phyloP scores from a whole-genome alignment of 768 basidiomycete genomes.

The Amyloporia xantha region DNA sequence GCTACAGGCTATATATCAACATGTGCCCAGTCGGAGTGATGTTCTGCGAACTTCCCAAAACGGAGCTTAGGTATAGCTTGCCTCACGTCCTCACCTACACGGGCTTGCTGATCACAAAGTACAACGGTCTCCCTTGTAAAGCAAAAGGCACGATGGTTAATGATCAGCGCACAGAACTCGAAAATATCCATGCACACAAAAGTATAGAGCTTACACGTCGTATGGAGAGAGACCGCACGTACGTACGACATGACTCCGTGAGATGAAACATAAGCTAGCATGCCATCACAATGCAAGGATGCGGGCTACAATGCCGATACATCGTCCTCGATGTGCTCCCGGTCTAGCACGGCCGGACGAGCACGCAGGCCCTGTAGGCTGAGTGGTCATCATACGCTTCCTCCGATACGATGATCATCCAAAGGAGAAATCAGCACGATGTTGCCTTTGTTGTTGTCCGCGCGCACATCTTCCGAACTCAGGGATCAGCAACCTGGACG shows the following conservation, averaged over 20 bases:
- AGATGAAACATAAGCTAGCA: neutral
- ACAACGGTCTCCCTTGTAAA: too few species aligned
- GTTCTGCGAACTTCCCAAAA: too few species aligned
- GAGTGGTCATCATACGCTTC: constrained; percentile 50
- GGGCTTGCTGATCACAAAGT: too few species aligned
- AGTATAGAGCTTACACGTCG: neutral
- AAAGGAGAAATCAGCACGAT: constrained; percentile 50
- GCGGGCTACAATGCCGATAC: neutral
- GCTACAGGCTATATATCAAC: too few species aligned
- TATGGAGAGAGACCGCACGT: neutral
- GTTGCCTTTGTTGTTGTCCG: constrained; percentile 37
- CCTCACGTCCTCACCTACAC: too few species aligned
- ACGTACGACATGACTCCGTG: neutral
- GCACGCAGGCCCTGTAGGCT: constrained; percentile 41
- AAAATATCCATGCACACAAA: too few species aligned
- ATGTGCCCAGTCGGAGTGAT: too few species aligned
- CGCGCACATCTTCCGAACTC: too few species aligned
- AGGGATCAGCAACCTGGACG: too few species aligned
- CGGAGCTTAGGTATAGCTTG: too few species aligned
- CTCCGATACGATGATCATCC: constrained; percentile 48
- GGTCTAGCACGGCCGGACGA: constrained; percentile 7
- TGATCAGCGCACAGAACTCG: too few species aligned
- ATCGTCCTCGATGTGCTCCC: constrained; percentile 9
- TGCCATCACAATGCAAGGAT: neutral
- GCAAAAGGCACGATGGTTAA: too few species aligned